Conservation (phyloP, 257 asterid species). For the Jaltomata sinuosa region DNA sequence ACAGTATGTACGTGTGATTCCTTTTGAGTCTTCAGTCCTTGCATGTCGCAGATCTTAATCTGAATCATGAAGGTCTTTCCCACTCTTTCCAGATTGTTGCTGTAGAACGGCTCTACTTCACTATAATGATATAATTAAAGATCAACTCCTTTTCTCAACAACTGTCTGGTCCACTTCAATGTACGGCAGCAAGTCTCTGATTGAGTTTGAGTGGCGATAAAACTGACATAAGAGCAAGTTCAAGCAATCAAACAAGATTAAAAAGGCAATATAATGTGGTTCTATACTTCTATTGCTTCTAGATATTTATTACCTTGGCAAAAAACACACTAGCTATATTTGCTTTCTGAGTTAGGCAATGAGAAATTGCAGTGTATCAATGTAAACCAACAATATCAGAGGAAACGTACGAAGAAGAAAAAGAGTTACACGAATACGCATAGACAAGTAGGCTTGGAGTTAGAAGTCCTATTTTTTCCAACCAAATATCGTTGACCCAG, state of each 20-base stretch:
- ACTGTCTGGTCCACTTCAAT: slow-evolving; percentile 8
- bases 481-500: neutral
- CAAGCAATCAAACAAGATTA: neutral
- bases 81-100: neutral
- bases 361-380: neutral
- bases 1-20: neutral
- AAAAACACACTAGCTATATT: neutral
- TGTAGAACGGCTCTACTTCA: neutral
- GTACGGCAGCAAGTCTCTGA: slow-evolving; percentile 32
- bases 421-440: neutral
- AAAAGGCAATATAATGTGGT: neutral
- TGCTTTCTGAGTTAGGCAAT: neutral
- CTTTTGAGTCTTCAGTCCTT: neutral
- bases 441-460: neutral
- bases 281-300: neutral
- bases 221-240: slow-evolving; percentile 31
- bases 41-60: neutral
- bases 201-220: slow-evolving; percentile 32
- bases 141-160: slow-evolving; percentile 14
- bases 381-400: neutral
- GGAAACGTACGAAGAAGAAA: neutral
- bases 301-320: neutral
- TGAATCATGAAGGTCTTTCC: neutral
- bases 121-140: neutral
- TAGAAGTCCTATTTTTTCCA: neutral